Percentiles rank a stretch among this genome's conserved stretches.
phyloP scores from a whole-genome alignment of 2,329 filamentous ascomycete genomes.

The Torrubiella hemipterigena region DNA sequence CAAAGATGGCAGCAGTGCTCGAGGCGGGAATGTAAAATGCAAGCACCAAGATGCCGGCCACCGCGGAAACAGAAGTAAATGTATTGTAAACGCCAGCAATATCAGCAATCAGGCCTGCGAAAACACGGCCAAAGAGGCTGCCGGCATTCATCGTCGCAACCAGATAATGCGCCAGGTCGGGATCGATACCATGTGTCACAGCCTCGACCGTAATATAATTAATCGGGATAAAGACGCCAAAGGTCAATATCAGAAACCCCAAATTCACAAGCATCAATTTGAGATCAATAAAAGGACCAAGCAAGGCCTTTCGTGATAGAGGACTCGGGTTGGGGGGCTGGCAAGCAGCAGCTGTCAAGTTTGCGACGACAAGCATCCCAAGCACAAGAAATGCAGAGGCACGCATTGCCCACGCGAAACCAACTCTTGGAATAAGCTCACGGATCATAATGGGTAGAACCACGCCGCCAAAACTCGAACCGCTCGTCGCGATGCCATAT shows the following conservation, averaged over 20 bases:
- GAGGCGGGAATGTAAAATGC: conserved; percentile 29
- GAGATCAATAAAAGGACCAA: conserved; percentile 17
- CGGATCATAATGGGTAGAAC: conserved; percentile 21
- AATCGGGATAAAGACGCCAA: conserved; percentile 23
- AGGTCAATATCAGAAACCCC: conserved; percentile 22
- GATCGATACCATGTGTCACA: conserved; percentile 14
- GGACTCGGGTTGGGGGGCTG: conserved; percentile 7
- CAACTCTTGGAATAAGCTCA: conserved; percentile 15
- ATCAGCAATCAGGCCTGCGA: conserved; percentile 21
- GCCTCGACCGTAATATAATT: conserved; percentile 22
- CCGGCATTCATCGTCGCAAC: conserved; percentile 26
- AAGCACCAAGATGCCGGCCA: conserved; percentile 24
- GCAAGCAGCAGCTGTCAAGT: conserved; percentile 13
- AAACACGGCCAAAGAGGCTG: conserved; percentile 23
- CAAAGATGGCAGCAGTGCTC: conserved; percentile 17
- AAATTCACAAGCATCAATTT: conserved; percentile 17
- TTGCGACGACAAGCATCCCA: conserved; percentile 16
- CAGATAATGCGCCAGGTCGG: conserved; percentile 19
- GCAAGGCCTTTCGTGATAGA: conserved; percentile 8
- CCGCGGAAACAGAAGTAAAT: conserved; percentile 30
- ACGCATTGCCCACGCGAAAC: conserved; percentile 20
- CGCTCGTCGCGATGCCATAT: conserved; percentile 15
- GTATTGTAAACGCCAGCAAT: conserved; percentile 25
- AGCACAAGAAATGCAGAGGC: conserved; percentile 19
- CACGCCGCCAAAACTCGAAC: conserved; percentile 18